Evolutionary conservation across 306 rosid species (phyloP), one percentile per base, ranked within the genome.

Genomic region (Argentina anserina): DNA sequence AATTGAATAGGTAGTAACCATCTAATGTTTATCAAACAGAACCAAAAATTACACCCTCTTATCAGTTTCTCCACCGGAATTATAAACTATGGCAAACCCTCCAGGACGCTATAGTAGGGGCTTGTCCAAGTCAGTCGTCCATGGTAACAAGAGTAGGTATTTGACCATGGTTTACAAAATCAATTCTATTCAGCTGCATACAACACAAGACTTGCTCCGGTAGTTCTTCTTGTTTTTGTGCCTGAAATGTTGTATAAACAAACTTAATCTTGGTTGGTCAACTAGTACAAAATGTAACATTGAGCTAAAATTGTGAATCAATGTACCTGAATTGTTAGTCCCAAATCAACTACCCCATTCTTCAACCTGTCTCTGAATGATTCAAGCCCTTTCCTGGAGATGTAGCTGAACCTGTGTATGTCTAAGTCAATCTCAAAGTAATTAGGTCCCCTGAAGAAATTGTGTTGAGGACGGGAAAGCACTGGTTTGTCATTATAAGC

Each of bases 391-490:
- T 84, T 91, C 87, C 98, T 86, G 7, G 98, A 91, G 69, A 93
- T 86, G 78, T 89, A 93, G 88, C 97, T 85, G 82, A 93, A 93
- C 9, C 97, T 86, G 80, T 93, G 98, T 73, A 93, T 91, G 46
- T 93, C 98, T 59, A 93, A 71, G 81, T 93, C 98, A 80, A 93
- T 89, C 89, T 93, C 98, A 75, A 93, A 86, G 78, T 93, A 93
- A 84, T 86, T 86, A 64, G 89, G 79, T 68, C 98, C 98, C 96
- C 52, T 75, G 78, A 76, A 86, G 86, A 93, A 93, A 17, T 70
- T 79, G 68, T 93, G 98, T 69, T 93, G 98, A 75, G 98, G 98
- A 25, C 98, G 92, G 0, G 98, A 93, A 26, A 93, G 91, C 75
- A 93, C 97, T 20, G 97, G 97, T 84, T 93, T 91, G 79, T 90